Evolutionary conservation across 2,329 filamentous ascomycete genomes (phyloP), one percentile per base, ranked within the genome.

Genomic region (Biscogniauxia marginata): DNA sequence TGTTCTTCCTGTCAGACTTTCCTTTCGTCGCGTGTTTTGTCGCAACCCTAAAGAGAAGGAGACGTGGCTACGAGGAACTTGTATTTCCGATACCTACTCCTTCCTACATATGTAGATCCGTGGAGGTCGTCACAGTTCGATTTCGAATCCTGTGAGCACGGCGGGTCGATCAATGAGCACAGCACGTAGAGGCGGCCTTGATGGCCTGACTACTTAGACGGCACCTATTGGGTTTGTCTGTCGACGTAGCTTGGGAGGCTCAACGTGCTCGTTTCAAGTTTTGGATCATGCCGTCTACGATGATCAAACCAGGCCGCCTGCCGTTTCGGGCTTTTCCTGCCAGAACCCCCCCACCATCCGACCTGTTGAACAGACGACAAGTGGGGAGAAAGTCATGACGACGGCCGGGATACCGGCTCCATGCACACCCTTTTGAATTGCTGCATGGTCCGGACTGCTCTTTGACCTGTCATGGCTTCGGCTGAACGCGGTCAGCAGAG

Each of bases 201-300:
- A 22, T 20, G 50, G 45, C 39, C 19, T 44, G 49, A 21, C n/a
- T 21, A 7, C 3, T 7, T 30, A 45, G 21, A 23, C 9, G 7
- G 24, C 21, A 34, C 16, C 45, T 16, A 46, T 23, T 52, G 24
- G 44, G 24, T 30, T 56, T 34, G 30, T 52, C 19, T 18, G 30
- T 23, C 11, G 24, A 21, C 20, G 46, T n/a, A 46, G 44, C 22
- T 55, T 30, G 47, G 56, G 53, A 59, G 46, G 57, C 49, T 57
- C 22, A 49, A 52, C 18, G 52, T 58, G 56, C 34, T 54, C 50
- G 61, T 67, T 65, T 66, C 58, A 58, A 59, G 69, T 72, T 72
- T 71, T 64, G 65, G 60, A 65, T 67, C 59, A 64, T 69, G 70
- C 63, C 65, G 58, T 58, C 59, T 57, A 64, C 59, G 66, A 58